Evolutionary conservation across 768 basidiomycete genomes (phyloP).

Genomic region (Suillus spraguei): DNA sequence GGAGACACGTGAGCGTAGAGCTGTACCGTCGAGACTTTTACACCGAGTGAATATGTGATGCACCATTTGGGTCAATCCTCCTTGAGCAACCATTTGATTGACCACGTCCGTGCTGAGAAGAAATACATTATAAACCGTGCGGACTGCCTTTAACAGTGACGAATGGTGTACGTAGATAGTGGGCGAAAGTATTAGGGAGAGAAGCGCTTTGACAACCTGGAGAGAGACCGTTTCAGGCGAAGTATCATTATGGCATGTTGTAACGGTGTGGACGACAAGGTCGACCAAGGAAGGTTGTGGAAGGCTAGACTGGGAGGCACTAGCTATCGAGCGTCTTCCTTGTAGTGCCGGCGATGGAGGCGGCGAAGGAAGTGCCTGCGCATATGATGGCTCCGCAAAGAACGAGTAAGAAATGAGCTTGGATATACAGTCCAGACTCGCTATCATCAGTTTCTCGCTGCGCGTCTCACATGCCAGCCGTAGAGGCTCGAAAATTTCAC

Average conservation of each 20-base stretch:
- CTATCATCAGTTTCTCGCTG: conserved; percentile 92
- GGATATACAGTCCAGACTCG: conserved; percentile 95
- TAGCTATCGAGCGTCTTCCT: conserved; percentile 42
- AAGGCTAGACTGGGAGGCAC: conserved; percentile 48
- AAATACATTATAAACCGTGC: conserved; percentile 98
- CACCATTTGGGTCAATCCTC: conserved; percentile 97
- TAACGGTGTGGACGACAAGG: conserved; percentile 92
- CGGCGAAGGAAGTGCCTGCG: conserved; percentile 61
- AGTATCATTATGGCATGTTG: conserved; percentile 84
- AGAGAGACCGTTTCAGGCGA: conserved; percentile 91
- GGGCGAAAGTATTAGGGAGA: conserved; percentile 85
- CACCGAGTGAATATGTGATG: conserved; percentile 94
- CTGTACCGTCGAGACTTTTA: conserved; percentile 35
- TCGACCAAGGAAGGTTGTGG: conserved; percentile 84
- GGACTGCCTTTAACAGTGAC: conserved; percentile 90
- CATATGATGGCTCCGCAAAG: conserved; percentile 71
- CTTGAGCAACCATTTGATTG: conserved; percentile 98
- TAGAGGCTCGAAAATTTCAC: conserved; percentile 95
- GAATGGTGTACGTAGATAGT: conserved; percentile 93
- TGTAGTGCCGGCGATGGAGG: conserved; percentile 69
- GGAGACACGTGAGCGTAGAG: conserved; percentile 23
- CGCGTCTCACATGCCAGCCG: conserved; percentile 95
- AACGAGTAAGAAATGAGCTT: conserved; percentile 98
- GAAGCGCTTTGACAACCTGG: conserved; percentile 94
- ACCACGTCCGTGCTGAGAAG: conserved; percentile 86